These are phyloP conservation scores for Boletus pseudopeckii DNA, from an alignment of 768 basidiomycete genomes.

Conservation along the genomic window DNA sequence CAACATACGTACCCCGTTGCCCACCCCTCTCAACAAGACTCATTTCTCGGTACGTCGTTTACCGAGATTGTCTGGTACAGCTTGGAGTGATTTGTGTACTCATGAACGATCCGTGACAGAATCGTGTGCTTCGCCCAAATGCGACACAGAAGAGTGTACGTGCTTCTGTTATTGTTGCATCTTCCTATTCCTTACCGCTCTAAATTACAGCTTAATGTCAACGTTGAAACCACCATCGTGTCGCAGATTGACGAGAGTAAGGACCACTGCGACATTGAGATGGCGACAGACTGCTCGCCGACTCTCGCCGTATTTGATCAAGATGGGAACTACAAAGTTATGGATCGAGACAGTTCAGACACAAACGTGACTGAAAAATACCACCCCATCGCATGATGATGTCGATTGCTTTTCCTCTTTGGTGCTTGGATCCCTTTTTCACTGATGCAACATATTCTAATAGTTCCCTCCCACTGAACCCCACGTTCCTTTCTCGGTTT, in stretches of 20 bases:
- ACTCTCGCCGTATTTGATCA: constrained; percentile 9
- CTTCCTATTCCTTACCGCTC: neutral
- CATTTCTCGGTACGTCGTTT: constrained; percentile 22
- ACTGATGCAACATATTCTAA: constrained; percentile 9
- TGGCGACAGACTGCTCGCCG: constrained; percentile 1
- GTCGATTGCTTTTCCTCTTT: neutral
- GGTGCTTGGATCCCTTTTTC: neutral
- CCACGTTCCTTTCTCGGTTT: neutral
- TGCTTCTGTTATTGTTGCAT: neutral
- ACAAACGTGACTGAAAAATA: constrained; percentile 17
- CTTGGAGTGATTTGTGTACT: neutral
- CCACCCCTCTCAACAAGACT: constrained; percentile 20
- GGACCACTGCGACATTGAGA: constrained; percentile 23
- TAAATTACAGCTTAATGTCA: constrained; percentile 28
- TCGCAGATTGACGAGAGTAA: constrained; percentile 29
- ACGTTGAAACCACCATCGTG: constrained; percentile 33
- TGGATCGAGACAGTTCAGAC: constrained; percentile 20
- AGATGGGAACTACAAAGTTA: constrained; percentile 7
- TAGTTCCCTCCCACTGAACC: neutral
- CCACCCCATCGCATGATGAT: constrained; percentile 9
- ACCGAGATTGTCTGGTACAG: neutral
- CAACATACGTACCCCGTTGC: constrained; percentile 4
- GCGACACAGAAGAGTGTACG: constrained; percentile 24
- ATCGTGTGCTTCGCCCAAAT: constrained; percentile 21
- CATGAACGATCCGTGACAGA: constrained; percentile 8